A percentile compares a stretch with the other conserved stretches of the same genome.
Evolutionary conservation across 2,329 filamentous ascomycete genomes (phyloP).

Genomic region (Lachnellula cervina): DNA sequence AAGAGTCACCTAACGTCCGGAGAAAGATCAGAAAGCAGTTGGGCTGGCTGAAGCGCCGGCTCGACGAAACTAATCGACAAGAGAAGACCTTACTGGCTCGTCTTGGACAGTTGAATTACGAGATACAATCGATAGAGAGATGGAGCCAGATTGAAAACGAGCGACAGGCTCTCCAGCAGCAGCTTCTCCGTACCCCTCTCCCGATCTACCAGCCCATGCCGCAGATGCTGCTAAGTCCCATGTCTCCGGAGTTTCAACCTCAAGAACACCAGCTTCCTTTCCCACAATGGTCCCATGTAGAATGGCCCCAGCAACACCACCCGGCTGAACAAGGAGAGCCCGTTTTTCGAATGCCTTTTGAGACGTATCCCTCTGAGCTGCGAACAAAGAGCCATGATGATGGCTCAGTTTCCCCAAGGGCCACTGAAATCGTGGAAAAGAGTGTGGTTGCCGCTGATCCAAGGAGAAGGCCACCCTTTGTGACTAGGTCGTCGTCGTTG

Average conservation of each 20-base stretch:
- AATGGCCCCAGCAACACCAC: background rate
- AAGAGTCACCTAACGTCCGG: background rate
- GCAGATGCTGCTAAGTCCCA: background rate
- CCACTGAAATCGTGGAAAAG: background rate
- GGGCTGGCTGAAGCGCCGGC: conserved; percentile 37
- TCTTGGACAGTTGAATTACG: conserved; percentile 45
- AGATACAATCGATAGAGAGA: conserved; percentile 43
- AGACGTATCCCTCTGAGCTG: background rate
- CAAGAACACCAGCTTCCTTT: background rate
- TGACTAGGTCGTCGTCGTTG: conserved; percentile 1
- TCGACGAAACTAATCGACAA: conserved; percentile 43
- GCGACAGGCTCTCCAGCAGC: background rate
- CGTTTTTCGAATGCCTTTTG: no score
- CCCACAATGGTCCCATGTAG: background rate
- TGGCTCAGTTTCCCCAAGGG: background rate
- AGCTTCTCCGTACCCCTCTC: background rate
- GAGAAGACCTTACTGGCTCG: conserved; percentile 42
- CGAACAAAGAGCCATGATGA: background rate
- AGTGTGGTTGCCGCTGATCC: background rate
- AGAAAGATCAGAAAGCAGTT: conserved; percentile 35
- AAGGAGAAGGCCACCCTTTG: background rate
- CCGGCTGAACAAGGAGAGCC: no score
- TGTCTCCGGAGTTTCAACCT: conserved; percentile 1
- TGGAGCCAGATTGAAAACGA: conserved; percentile 33
- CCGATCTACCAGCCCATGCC: background rate